Percentiles rank a stretch among this genome's conserved stretches.
Conservation (phyloP, 257 asterid species). For the Scutellaria galericulata region DNA sequence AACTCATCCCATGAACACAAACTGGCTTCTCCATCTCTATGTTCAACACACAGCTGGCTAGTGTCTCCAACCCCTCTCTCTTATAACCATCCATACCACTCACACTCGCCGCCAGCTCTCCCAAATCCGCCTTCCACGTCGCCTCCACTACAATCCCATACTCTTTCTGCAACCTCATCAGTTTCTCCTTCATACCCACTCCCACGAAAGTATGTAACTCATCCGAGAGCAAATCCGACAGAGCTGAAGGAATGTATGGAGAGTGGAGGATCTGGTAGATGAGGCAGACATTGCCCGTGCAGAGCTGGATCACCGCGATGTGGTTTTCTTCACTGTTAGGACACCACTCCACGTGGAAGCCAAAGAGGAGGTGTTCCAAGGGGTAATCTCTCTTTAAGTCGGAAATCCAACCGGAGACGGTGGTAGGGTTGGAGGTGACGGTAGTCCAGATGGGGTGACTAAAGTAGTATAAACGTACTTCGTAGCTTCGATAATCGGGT, state of each 20-base stretch:
- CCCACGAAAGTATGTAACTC: slow-evolving; percentile 35
- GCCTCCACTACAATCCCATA: slow-evolving; percentile 25
- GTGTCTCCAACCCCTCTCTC: slow-evolving; percentile 11
- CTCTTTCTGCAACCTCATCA: slow-evolving; percentile 29
- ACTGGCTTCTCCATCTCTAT: slow-evolving; percentile 36
- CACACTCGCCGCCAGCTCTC: slow-evolving; percentile 7
- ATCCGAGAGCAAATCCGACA: slow-evolving; percentile 34
- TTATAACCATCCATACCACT: background rate
- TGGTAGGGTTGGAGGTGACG: too few relatives aligned
- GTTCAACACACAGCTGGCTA: slow-evolving; percentile 34
- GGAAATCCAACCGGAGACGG: too few relatives aligned
- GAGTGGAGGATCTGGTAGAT: slow-evolving; percentile 39
- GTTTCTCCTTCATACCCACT: slow-evolving; percentile 21
- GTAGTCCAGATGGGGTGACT: too few relatives aligned
- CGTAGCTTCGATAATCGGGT: too few relatives aligned
- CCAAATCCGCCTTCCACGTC: slow-evolving; percentile 31
- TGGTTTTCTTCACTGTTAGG: slow-evolving; percentile 37
- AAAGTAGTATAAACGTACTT: too few relatives aligned
- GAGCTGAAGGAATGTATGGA: slow-evolving; percentile 23
- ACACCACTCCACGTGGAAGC: slow-evolving; percentile 51
- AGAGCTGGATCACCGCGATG: slow-evolving; percentile 44
- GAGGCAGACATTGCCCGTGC: slow-evolving; percentile 42
- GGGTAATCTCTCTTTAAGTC: too few relatives aligned
- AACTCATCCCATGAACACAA: slow-evolving; percentile 1
- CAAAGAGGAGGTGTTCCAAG: too few relatives aligned